Evolutionary conservation across 148 eudicot species (phyloP), one percentile per base, ranked within the genome.

Genomic region (Selenicereus undatus): DNA sequence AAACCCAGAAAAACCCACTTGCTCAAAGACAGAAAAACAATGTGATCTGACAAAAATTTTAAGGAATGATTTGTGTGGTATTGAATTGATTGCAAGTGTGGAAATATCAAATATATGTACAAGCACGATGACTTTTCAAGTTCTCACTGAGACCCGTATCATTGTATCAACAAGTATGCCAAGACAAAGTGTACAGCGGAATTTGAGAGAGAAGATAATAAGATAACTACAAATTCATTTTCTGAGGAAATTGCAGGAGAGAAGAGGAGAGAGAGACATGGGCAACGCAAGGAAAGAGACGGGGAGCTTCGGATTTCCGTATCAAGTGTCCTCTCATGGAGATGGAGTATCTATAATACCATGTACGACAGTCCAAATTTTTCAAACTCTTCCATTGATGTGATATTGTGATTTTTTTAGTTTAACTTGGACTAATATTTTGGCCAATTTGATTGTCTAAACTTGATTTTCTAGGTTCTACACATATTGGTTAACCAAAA

Each of bases 61-160:
- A 24, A n/a, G 68, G 11, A 64, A 64, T 64, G 29, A 64, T 64
- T 22, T 64, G 68, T 22, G 68, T n/a, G 1, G 9, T 8, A 64
- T 64, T 52, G 58, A 32, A 17, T 50, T 69, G 54, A 66, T 76
- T 29, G 32, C 27, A 60, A 70, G 74, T 71, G n/a, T 43, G 76
- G 64, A 58, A 43, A 42, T 78, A 50, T 6, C 27, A 77, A 56
- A 51, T 54, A 21, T 72, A 64, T 3, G 68, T 79, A 80, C 73
- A 81, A 84, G 86, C 66, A 81, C 64, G 18, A 3, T 81, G 75
- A 27, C 77, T 75, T 83, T 70, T 75, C 68, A 42, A 17, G 45
- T 64, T 64, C 5, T n/a, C 26, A 26, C 8, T 68, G 52, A 26
- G 20, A 45, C 20, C 50, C 79, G n/a, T 79, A 30, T n/a, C n/a